Base-by-base conservation (phyloP, 2,329 filamentous ascomycete species). In the Penicillium thymicola region DNA sequence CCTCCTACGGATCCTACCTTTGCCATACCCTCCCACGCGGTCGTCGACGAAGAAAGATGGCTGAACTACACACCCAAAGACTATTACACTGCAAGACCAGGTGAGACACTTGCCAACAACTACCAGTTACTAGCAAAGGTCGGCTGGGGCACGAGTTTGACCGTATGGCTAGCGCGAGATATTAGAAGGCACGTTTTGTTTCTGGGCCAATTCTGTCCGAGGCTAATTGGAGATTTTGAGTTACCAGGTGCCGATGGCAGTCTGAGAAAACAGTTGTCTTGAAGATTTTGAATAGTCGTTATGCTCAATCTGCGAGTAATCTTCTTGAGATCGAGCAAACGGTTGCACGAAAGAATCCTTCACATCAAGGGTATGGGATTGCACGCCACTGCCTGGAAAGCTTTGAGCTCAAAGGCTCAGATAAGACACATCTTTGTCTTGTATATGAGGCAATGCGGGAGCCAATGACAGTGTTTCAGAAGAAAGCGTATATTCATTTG, bases 101-200 rank as follows among this genome's bases (percentile, higher is more conserved):
- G 76, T 3, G 67, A 79, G 13, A 57, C 75, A 1, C 70, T 78
- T 3, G 63, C 68, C 2, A 54, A 66, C n/a, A 59, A 65, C 4
- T 80, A 71, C 51, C 71, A 79, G 62, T 52, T 69, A 0, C 51
- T 78, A 0, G 65, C 70, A 0, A 79, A 79, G 55, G 61, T 79
- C 8, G 76, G 76, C 10, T 79, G 63, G 62, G 76, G 77, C 23
- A 63, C 64, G 16, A 71, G 66, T 7, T 79, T 75, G 5, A 80
- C 76, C 0, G 74, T 78, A 18, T 79, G 76, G 76, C 67, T 80
- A 14, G 75, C 75, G 5, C 69, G 67, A 32, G 71, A 78, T 59
- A 54, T 76, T 9, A 60, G 63, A 38, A 45, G 54, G 61, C 63
- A 63, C 21, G 25, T 8, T 16, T 41, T 16, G 13, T 23, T 41